phyloP scores from a whole-genome alignment of 148 eudicot genomes.

The Persicaria maculosa region DNA sequence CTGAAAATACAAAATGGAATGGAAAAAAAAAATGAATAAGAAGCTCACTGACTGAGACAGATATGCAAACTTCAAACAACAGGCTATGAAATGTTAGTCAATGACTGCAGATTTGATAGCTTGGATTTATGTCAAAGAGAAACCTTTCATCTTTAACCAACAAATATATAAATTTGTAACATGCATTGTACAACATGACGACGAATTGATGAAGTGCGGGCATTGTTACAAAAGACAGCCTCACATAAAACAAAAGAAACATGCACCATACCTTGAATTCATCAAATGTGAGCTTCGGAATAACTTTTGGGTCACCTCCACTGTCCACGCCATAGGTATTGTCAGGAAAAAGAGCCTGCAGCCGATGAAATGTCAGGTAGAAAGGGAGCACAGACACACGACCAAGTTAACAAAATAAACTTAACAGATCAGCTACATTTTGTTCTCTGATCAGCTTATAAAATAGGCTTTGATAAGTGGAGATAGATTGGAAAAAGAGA shows the following conservation, averaged over 20 bases:
- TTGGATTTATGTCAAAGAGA: not conserved
- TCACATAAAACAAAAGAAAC: conserved; percentile 4
- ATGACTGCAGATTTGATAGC: not conserved
- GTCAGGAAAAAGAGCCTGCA: conserved; percentile 86
- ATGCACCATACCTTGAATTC: conserved; percentile 70
- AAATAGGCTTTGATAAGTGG: not conserved
- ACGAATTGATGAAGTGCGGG: not conserved
- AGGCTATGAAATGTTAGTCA: not conserved
- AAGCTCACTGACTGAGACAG: not conserved
- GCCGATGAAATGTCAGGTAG: conserved; percentile 5
- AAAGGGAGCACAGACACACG: not conserved
- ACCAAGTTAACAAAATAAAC: not conserved
- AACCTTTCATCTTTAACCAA: not conserved
- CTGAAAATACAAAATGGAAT: not conserved
- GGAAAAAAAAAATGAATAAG: not conserved
- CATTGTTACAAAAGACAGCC: not conserved
- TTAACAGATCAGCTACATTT: not conserved
- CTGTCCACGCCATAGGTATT: conserved; percentile 97
- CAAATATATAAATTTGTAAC: not conserved
- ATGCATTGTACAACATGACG: not conserved
- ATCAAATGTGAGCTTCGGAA: conserved; percentile 84
- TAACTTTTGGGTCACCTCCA: conserved; percentile 95
- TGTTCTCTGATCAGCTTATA: not conserved
- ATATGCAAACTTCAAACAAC: not conserved
- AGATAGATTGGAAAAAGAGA: not conserved